These are phyloP conservation scores for Saccharomyces kudriavzevii DNA, from an alignment of 805 yeast species.

Conservation along the genomic window DNA sequence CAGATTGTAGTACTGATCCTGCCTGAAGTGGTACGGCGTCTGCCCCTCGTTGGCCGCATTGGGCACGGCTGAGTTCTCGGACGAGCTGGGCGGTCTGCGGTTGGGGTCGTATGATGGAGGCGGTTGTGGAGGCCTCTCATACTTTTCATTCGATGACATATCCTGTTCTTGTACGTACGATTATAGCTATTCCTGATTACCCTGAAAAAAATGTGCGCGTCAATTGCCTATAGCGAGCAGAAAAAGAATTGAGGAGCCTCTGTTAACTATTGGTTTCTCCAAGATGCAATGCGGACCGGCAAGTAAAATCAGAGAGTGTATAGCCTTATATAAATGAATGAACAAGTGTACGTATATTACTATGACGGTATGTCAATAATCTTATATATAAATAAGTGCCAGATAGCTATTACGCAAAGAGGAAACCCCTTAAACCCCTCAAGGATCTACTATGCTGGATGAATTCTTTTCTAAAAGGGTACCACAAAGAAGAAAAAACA, in stretches of 20 bases:
- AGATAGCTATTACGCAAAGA: background rate
- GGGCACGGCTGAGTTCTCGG: conserved; percentile 1
- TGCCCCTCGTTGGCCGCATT: conserved; percentile 4
- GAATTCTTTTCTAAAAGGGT: background rate
- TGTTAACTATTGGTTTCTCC: background rate
- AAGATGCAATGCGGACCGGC: background rate
- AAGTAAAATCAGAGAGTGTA: background rate
- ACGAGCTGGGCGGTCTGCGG: conserved; percentile 1
- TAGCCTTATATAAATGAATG: no score
- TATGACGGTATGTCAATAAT: background rate
- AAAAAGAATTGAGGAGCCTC: background rate
- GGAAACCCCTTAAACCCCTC: background rate
- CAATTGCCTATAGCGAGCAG: background rate
- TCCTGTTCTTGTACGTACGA: background rate
- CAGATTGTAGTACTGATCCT: conserved; percentile 24
- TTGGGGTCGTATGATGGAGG: conserved; percentile 11
- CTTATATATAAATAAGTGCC: background rate
- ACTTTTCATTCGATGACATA: conserved; percentile 6
- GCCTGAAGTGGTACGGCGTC: conserved; percentile 18
- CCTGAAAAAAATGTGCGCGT: background rate
- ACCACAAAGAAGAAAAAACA: background rate
- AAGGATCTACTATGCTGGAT: background rate
- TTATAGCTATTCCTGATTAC: background rate
- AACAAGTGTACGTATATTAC: background rate
- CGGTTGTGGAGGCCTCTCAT: conserved; percentile 14